Evolutionary conservation across 225 moss, liverwort and hornwort species (phyloP).

Genomic region (Ulota crispa): DNA sequence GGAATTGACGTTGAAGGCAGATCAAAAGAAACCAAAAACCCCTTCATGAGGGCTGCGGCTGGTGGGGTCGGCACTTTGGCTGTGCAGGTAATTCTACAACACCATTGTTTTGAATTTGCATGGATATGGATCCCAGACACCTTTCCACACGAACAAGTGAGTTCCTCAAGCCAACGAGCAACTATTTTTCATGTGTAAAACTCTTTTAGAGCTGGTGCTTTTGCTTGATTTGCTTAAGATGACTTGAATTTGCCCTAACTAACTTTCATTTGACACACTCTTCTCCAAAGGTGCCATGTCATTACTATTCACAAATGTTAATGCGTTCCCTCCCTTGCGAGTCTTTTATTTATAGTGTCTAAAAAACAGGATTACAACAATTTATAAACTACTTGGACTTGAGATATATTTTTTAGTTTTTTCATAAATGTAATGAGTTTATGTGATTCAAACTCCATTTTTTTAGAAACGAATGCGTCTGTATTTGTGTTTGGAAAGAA

Average conservation of each 20-base stretch:
- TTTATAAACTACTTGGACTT: too few species aligned
- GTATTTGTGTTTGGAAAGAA: neutral
- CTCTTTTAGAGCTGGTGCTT: too few species aligned
- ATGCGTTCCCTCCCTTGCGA: too few species aligned
- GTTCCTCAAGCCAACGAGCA: neutral
- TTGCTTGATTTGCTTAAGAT: neutral
- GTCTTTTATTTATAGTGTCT: too few species aligned
- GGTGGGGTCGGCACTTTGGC: conserved; percentile 70
- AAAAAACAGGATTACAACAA: too few species aligned
- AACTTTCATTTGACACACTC: neutral
- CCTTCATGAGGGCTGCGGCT: conserved; percentile 55
- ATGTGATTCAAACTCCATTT: neutral
- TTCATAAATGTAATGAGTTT: neutral
- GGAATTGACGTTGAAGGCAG: conserved; percentile 55
- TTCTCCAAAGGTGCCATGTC: neutral
- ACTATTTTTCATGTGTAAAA: neutral
- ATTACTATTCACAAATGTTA: too few species aligned
- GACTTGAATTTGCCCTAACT: neutral
- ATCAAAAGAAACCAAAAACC: conserved; percentile 25
- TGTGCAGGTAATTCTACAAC: conserved; percentile 48
- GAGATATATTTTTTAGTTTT: too few species aligned
- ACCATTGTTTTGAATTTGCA: neutral
- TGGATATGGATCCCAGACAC: neutral
- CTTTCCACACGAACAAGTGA: neutral
- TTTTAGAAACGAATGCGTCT: neutral